Evolutionary conservation across 495 filamentous ascomycete genomes (phyloP).

Genomic region (Penicillium parvum): DNA sequence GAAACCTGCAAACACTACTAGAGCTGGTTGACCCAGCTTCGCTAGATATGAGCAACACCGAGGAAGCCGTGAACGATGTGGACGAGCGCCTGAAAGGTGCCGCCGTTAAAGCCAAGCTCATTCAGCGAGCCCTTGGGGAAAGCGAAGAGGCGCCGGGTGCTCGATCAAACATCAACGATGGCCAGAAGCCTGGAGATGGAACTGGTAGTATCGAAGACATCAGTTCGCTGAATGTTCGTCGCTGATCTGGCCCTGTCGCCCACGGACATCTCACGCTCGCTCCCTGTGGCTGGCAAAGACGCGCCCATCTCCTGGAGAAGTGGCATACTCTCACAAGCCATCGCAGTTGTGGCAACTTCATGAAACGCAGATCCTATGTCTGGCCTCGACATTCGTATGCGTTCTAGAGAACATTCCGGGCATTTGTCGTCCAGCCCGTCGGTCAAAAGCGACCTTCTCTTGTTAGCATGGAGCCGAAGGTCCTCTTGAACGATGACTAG

Average conservation of each 20-base stretch:
- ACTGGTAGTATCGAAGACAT: slow-evolving; percentile 55
- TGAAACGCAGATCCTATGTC: too few relatives aligned
- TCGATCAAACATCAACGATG: slow-evolving; percentile 24
- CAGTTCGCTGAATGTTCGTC: slow-evolving; percentile 42
- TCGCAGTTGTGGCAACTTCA: too few relatives aligned
- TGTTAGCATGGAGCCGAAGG: too few relatives aligned
- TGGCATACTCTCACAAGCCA: too few relatives aligned
- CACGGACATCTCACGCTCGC: too few relatives aligned
- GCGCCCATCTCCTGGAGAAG: too few relatives aligned
- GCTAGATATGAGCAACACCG: slow-evolving; percentile 70
- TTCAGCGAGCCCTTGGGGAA: slow-evolving; percentile 69
- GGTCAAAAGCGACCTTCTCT: too few relatives aligned
- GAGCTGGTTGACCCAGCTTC: slow-evolving; percentile 77
- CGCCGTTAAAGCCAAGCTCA: slow-evolving; percentile 72
- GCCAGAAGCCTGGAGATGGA: slow-evolving; percentile 32
- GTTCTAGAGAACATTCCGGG: too few relatives aligned
- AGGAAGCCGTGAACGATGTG: slow-evolving; percentile 79
- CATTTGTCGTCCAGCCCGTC: too few relatives aligned
- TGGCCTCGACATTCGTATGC: too few relatives aligned
- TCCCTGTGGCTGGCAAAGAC: too few relatives aligned
- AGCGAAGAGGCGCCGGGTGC: slow-evolving; percentile 28
- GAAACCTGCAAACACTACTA: slow-evolving; percentile 66
- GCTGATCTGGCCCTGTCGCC: slow-evolving; percentile 37
- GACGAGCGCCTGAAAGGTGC: slow-evolving; percentile 81
- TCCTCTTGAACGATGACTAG: too few relatives aligned